Evolutionary conservation across 2,329 filamentous ascomycete species (phyloP), one percentile per base, ranked within the genome.

Genomic region (Ophiocordyceps camponoti-floridani): DNA sequence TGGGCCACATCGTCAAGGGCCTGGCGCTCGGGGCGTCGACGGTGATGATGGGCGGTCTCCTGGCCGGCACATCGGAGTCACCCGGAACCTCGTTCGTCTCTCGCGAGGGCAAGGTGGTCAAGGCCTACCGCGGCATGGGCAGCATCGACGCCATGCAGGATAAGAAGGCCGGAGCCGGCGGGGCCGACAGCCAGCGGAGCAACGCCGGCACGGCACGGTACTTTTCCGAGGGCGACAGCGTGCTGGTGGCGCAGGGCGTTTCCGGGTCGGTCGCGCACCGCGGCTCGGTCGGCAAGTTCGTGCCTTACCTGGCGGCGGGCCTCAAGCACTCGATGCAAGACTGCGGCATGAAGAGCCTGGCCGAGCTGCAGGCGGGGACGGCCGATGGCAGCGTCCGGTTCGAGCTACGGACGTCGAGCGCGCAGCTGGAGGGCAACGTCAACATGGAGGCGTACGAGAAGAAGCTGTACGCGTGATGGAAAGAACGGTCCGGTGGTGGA

Each of bases 371-470:
- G 62, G 67, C 82, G 50, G 75, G 75, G 52, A 88, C 94, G 27
- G 66, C 70, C 52, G 71, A 77, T 30, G 86, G 88, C 48, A 76
- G 68, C 43, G 79, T 95, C 45, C 79, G 91, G 57, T 98, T 98
- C 61, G 91, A 98, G 72, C 73, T 96, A 58, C 76, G 91, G 56
- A 96, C 87, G 49, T 83, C 87, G 48, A 94, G 87, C 64, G 91
- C 91, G 43, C 87, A 94, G 75, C 75, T 93, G 47, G 91, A 98
- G 72, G 91, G 91, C 51, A 91, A 89, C 60, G 88, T 98, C 49
- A 93, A 96, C 69, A 87, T 98, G 74, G 87, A 96, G 71, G 89
- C 85, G 62, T 96, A 94, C 62, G 91, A 96, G 73, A 98, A 98
- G 83, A 98, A 96, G 77, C 82, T 98, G 53, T 98, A 94, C 67